A percentile compares a stretch with the other conserved stretches of the same genome.
Evolutionary conservation across 129 eudicot species (phyloP).

Genomic region (Ambrosia trifida): DNA sequence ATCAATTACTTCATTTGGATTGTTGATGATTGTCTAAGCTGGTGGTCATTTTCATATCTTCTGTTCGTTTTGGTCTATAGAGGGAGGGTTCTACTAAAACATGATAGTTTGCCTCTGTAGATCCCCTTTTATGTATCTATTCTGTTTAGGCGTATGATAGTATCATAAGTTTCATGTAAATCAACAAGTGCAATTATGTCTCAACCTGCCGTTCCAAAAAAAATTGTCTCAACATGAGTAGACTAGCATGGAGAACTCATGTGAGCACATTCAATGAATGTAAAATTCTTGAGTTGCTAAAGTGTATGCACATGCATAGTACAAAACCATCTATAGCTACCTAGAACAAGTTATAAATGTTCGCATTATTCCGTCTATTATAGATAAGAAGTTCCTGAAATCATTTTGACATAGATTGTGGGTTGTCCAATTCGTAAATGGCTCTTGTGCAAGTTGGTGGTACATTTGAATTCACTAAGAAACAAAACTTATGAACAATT

Average conservation of each 20-base stretch:
- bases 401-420: no score
- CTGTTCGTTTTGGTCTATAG: not conserved
- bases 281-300: not conserved
- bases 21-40: constrained; percentile 5
- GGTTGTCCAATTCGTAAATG: no score
- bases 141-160: not conserved
- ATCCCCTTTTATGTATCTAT: not conserved
- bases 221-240: not conserved
- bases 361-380: constrained; percentile 8
- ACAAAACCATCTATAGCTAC: constrained; percentile 4
- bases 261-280: no score
- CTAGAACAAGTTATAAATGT: constrained; percentile 1
- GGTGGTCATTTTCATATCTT: not conserved
- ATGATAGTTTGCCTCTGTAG: not conserved
- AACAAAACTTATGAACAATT: constrained; percentile 8
- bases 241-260: not conserved
- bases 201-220: no score
- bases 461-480: not conserved
- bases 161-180: constrained; percentile 10
- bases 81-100: not conserved
- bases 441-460: not conserved
- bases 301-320: constrained; percentile 25
- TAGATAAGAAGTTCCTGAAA: constrained; percentile 1
- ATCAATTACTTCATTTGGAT: constrained; percentile 17
- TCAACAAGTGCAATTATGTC: constrained; percentile 4